Percentiles rank a stretch among this genome's conserved stretches.
Conservation (phyloP, 306 rosid species). For the Prinsepia uniflora region DNA sequence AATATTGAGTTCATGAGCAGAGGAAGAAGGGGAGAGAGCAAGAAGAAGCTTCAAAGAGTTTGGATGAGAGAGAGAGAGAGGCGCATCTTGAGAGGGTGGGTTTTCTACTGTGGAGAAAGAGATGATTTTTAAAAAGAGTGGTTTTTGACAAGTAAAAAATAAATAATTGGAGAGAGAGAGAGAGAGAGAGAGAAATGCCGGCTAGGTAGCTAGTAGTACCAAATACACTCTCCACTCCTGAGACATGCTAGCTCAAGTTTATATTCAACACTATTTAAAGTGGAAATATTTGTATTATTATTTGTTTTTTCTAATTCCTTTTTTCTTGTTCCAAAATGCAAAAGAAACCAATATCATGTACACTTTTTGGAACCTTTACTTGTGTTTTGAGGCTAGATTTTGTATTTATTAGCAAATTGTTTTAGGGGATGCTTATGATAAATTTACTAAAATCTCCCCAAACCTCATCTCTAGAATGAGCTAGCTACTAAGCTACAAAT, state of each 20-base stretch:
- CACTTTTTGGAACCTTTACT: neutral
- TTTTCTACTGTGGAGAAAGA: constrained; percentile 17
- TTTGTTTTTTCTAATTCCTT: neutral
- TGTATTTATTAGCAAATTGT: neutral
- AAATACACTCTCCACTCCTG: constrained; percentile 26
- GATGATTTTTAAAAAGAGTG: constrained; percentile 19
- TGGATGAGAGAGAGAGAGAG: constrained; percentile 25
- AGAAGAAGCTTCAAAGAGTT: constrained; percentile 13
- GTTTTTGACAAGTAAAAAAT: constrained; percentile 22
- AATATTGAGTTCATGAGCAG: constrained; percentile 31
- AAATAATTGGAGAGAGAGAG: constrained; percentile 28
- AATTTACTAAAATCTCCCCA: neutral
- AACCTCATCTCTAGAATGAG: neutral
- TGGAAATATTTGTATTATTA: neutral
- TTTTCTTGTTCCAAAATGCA: neutral
- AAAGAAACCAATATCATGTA: neutral
- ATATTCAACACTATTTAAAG: neutral
- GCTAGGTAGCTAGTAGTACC: constrained; percentile 19
- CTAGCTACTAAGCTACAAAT: too few relatives aligned
- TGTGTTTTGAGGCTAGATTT: neutral
- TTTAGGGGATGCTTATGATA: neutral
- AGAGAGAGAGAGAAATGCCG: constrained; percentile 8
- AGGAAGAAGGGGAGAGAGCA: neutral
- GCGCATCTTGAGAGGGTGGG: constrained; percentile 25
- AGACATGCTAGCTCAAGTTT: constrained; percentile 14